Evolutionary conservation across 495 filamentous ascomycete species (phyloP).

Genomic region (Lindgomyces ingoldianus): DNA sequence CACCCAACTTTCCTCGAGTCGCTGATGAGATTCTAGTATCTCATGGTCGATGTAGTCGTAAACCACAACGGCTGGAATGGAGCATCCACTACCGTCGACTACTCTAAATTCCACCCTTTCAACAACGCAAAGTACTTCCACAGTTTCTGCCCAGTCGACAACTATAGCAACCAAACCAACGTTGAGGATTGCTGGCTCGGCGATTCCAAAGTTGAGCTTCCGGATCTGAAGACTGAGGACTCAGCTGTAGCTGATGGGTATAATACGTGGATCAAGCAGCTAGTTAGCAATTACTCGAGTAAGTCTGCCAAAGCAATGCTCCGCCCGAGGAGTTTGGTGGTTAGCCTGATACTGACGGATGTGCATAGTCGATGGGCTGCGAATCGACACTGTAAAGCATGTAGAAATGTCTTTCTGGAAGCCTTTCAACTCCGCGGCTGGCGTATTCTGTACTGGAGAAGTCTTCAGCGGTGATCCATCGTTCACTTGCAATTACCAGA

Average conservation of each 20-base stretch:
- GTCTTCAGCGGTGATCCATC: conserved; percentile 62
- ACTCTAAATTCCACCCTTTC: conserved; percentile 65
- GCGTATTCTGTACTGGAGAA: conserved; percentile 72
- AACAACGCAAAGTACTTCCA: conserved; percentile 67
- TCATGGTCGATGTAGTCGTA: conserved; percentile 79
- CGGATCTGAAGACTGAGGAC: conserved; percentile 69
- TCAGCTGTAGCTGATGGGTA: conserved; percentile 58
- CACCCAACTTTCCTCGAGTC: background rate
- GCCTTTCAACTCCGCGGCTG: conserved; percentile 62
- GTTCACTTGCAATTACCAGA: conserved; percentile 68
- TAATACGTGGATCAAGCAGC: conserved; percentile 63
- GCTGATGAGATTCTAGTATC: conserved; percentile 44
- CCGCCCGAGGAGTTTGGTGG: background rate
- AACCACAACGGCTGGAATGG: conserved; percentile 76
- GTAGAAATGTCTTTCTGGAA: conserved; percentile 71
- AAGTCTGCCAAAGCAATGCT: conserved; percentile 7
- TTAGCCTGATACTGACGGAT: conserved; percentile 1
- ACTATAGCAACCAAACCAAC: conserved; percentile 57
- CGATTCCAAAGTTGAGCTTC: conserved; percentile 61
- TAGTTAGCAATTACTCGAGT: conserved; percentile 67
- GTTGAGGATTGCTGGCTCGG: conserved; percentile 64
- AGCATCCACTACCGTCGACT: conserved; percentile 57
- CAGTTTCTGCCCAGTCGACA: conserved; percentile 59
- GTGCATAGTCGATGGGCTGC: conserved; percentile 63
- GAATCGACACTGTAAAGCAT: conserved; percentile 74